Evolutionary conservation across 108 stramenopile species (phyloP), one percentile per base, ranked within the genome.

Genomic region (Cyclotella distinguenda): DNA sequence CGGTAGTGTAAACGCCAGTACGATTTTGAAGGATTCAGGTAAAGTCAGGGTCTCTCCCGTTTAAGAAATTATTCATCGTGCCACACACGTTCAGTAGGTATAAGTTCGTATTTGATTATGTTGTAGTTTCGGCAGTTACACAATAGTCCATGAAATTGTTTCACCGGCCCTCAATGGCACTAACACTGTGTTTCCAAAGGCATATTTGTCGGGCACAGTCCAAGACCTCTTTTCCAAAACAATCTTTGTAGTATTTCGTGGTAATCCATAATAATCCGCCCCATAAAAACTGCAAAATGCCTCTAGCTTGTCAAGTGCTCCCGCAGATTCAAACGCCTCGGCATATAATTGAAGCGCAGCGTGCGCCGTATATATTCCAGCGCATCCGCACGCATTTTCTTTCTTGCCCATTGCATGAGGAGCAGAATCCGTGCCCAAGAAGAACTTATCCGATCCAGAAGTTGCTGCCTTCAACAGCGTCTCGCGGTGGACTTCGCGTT

Each of bases 341-440:
- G 96, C 95, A 66, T 99, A 99, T 53, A 99, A 66, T 75, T 97
- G 94, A 7, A 99, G 54, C 10, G 94, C 93, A 6, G 88, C 92
- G 66, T 97, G 97, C 4, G 95, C 98, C 10, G 97, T 93, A 62
- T 91, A 99, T 6, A 95, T 83, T 9, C 99, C 99, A 8, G 99
- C 99, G 63, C 99, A 99, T 15, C 99, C 96, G 77, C 98, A 97
- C 11, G 82, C 70, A 26, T 80, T 59, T 55, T 89, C 85, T 81
- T 99, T 99, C 34, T 59, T 74, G 10, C 69, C 61, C 3, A 74
- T 68, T 0, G 85, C 80, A 78, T 99, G 99, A 6, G 99, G 99
- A 12, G 99, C 99, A 9, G 91, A 92, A 80, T 99, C 99, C 9
- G 99, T 99, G 21, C 99, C 99, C 27, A 95, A 50, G 74, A 99